Percentiles rank a stretch among this genome's conserved stretches.
These are phyloP conservation scores for Heterobasidion occidentale DNA, from an alignment of 1,284 basidiomycete species.

Conservation along the genomic window DNA sequence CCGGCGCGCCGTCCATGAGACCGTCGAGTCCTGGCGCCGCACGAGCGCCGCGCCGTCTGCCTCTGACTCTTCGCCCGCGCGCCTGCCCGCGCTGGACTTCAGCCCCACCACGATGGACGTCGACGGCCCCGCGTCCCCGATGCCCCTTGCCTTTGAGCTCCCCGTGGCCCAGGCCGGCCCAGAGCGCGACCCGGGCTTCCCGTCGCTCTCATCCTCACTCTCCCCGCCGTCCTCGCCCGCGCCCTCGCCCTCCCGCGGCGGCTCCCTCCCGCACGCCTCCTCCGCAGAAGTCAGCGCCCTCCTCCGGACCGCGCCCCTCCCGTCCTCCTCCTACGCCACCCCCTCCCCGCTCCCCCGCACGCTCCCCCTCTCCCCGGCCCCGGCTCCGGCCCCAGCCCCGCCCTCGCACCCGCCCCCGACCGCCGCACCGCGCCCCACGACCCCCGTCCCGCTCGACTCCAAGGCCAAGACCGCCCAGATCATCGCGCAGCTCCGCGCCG, in stretches of 20 bases:
- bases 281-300: neutral
- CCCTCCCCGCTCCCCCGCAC: neutral
- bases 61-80: neutral
- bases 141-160: neutral
- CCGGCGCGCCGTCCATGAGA: conserved; percentile 4
- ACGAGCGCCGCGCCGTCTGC: neutral
- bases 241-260: neutral
- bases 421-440: conserved; percentile 19
- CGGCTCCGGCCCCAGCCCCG: conserved; percentile 5
- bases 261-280: neutral
- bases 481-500: conserved; percentile 55
- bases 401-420: conserved; percentile 29
- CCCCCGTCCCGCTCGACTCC: conserved; percentile 35
- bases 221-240: neutral
- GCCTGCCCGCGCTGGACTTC: neutral
- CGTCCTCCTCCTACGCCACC: neutral
- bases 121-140: neutral
- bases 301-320: neutral
- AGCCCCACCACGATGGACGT: neutral
- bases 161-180: neutral
- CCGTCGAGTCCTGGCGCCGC: conserved; percentile 10
- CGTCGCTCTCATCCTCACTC: neutral
- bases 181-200: neutral
- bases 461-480: conserved; percentile 45
- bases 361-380: neutral